Evolutionary conservation across 768 basidiomycete species (phyloP).

Genomic region (Inosperma sp.): DNA sequence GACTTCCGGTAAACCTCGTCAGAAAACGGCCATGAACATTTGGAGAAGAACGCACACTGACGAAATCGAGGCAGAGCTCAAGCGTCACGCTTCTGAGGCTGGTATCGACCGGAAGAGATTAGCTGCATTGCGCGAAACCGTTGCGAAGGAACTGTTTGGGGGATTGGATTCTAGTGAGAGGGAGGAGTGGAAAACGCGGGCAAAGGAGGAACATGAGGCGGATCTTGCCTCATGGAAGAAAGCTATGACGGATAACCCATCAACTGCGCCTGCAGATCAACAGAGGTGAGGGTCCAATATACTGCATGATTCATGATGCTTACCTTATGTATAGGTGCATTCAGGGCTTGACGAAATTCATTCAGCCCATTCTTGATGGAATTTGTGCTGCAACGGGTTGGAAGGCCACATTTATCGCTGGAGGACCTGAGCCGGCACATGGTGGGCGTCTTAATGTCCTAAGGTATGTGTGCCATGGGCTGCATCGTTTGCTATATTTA

Average conservation of each 20-base stretch:
- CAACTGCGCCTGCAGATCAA: neutral
- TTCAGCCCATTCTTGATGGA: too few species aligned
- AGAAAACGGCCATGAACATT: neutral
- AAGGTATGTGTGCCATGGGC: constrained; percentile 5
- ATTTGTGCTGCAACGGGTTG: too few species aligned
- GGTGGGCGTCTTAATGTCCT: too few species aligned
- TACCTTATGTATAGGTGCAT: neutral
- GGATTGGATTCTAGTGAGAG: neutral
- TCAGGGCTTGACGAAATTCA: too few species aligned
- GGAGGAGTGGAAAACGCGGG: neutral
- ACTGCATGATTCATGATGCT: neutral
- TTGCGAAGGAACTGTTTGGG: neutral
- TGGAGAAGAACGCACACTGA: neutral
- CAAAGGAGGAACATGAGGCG: neutral
- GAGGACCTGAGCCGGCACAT: too few species aligned
- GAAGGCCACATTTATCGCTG: constrained; percentile 7
- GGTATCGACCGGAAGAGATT: too few species aligned
- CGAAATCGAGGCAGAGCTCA: neutral
- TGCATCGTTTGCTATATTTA: neutral
- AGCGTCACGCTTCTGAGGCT: neutral
- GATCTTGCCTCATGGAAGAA: neutral
- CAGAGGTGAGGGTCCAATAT: constrained; percentile 2
- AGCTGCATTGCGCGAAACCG: too few species aligned
- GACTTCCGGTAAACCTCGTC: too few species aligned
- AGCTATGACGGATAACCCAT: neutral